A percentile compares a stretch with the other conserved stretches of the same genome.
These are phyloP conservation scores for Lactarius vividus DNA, from an alignment of 768 basidiomycete genomes.

Conservation along the genomic window DNA sequence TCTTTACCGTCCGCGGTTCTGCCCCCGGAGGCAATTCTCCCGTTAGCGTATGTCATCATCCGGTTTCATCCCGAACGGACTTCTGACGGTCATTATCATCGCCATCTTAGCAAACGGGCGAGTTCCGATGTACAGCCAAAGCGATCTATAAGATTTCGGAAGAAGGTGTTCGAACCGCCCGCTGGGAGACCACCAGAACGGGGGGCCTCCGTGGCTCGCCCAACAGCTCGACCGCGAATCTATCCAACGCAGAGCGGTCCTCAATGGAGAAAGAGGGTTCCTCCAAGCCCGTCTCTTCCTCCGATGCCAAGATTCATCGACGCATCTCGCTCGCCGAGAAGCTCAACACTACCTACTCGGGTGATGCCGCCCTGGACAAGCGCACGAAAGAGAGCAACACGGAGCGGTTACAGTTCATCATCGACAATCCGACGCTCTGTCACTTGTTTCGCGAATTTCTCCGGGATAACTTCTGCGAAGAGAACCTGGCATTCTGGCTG, in stretches of 20 bases:
- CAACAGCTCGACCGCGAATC: slow-evolving; percentile 60
- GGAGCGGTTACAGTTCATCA: slow-evolving; percentile 84
- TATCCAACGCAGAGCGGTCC: slow-evolving; percentile 48
- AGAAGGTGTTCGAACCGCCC: slow-evolving; percentile 81
- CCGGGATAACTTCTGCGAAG: slow-evolving; percentile 93
- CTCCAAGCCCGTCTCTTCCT: slow-evolving; percentile 36
- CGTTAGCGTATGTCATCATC: slow-evolving; percentile 54
- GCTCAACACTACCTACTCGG: slow-evolving; percentile 54
- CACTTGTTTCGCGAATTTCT: slow-evolving; percentile 93
- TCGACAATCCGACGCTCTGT: slow-evolving; percentile 88
- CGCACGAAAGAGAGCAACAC: slow-evolving; percentile 83
- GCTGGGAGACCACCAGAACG: slow-evolving; percentile 60
- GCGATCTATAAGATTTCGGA: slow-evolving; percentile 94
- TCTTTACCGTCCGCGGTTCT: slow-evolving; percentile 85
- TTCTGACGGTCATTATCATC: slow-evolving; percentile 22
- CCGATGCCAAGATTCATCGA: slow-evolving; percentile 69
- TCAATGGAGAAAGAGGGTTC: slow-evolving; percentile 53
- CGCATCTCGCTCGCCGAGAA: slow-evolving; percentile 77
- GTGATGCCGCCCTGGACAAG: slow-evolving; percentile 47
- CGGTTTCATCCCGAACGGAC: slow-evolving; percentile 15
- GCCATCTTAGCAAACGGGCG: slow-evolving; percentile 72
- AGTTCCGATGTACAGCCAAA: slow-evolving; percentile 95
- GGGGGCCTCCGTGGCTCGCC: slow-evolving; percentile 53
- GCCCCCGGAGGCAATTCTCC: slow-evolving; percentile 72
- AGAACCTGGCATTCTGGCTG: slow-evolving; percentile 96